phyloP scores from a whole-genome alignment of 164 flowering plant species.

The Aristolochia contorta region DNA sequence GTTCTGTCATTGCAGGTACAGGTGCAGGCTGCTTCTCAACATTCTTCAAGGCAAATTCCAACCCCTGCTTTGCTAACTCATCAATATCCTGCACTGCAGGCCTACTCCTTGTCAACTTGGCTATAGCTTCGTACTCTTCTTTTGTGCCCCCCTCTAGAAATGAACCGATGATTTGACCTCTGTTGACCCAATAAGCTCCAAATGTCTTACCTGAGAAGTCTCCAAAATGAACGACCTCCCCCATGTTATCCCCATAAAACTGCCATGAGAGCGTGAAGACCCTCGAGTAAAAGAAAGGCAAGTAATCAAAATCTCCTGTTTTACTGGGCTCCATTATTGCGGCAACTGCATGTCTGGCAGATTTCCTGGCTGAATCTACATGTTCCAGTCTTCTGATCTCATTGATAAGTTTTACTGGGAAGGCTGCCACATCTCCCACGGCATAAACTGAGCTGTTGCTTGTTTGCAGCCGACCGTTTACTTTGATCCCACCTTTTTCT shows the following conservation, averaged over 20 bases:
- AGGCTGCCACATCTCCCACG: constrained; percentile 93
- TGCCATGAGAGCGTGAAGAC: constrained; percentile 92
- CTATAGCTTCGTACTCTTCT: constrained; percentile 85
- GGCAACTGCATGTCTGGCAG: constrained; percentile 80
- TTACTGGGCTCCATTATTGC: constrained; percentile 68
- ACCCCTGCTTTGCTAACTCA: constrained; percentile 61
- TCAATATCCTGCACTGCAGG: constrained; percentile 46
- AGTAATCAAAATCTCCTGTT: constrained; percentile 60
- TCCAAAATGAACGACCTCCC: constrained; percentile 76
- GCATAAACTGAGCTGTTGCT: constrained; percentile 88
- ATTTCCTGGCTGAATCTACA: constrained; percentile 76
- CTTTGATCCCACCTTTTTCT: constrained; percentile 97
- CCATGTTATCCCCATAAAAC: constrained; percentile 85
- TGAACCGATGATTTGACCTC: constrained; percentile 76
- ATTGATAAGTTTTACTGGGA: constrained; percentile 74
- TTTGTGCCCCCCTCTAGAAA: constrained; percentile 93
- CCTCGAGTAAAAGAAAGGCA: constrained; percentile 95
- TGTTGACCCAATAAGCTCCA: constrained; percentile 84
- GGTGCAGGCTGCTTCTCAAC: constrained; percentile 25
- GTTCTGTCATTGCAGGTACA: not conserved
- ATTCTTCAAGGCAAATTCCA: constrained; percentile 46
- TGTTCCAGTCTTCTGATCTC: constrained; percentile 90
- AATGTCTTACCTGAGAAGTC: constrained; percentile 62
- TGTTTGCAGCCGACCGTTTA: constrained; percentile 68
- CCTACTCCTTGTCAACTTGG: constrained; percentile 49